Evolutionary conservation across 768 basidiomycete genomes (phyloP), one percentile per base, ranked within the genome.

Genomic region (Termitomyces sp.): DNA sequence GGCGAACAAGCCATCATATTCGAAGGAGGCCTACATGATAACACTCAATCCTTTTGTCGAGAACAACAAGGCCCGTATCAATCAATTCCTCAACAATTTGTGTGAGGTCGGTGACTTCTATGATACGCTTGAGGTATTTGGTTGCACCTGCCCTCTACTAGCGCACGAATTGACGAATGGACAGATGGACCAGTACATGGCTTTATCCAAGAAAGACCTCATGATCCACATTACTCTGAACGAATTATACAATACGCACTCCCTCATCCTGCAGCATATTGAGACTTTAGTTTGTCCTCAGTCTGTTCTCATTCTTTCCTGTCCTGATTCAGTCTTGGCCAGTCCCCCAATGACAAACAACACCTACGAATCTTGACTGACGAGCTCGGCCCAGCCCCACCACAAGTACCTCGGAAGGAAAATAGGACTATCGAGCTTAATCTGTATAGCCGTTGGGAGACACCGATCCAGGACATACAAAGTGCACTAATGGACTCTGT

Each of bases 181-280:
- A 56, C 62, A 97, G 96, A 96, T 98, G 88, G 97, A 99, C 72
- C 97, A 98, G 77, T 99, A 99, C 70, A 98, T 99, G 94, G 97
- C 97, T 9, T 76, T 99, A 55, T 98, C 95, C 56, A 99, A 99
- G 81, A 98, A 98, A 72, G 97, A 98, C 68, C 78, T 98, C 56
- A 86, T 89, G 78, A 98, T 99, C 73, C 92, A 94, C 71, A 99
- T 99, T 68, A 98, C 97, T 7, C 75, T 98, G 71, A 99, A 99
- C 68, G 97, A 99, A 79, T 67, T 99, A 77, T 98, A 98, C 73
- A 98, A 98, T 74, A 99, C 97, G 2, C 97, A 99, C 70, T 90
- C 94, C 24, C 76, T 98, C 66, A 87, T 99, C 59, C 74, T 90
- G 58, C 95, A 98, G 67, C 97, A 99, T 67, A 86, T 98, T 64